Base-by-base conservation (phyloP, 2,329 filamentous ascomycete species). In the Phialophora expanda region DNA sequence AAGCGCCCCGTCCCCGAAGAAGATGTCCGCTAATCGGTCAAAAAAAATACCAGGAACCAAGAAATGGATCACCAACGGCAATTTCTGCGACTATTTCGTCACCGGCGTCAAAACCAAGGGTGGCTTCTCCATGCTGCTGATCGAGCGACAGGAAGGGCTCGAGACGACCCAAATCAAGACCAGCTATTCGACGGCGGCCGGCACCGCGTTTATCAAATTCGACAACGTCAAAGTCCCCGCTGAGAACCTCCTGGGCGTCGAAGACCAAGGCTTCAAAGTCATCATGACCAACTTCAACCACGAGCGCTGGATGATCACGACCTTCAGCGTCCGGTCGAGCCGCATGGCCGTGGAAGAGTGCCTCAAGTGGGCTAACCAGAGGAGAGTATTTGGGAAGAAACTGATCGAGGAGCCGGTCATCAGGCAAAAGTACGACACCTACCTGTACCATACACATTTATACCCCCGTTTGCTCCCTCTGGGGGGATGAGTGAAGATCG, bases 51-150 rank as follows among this genome's bases (percentile, higher is more conserved):
- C 64, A 90, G 90, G 95, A 55, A 89, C 87, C 79, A 99, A 99
- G 87, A 98, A 98, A 94, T 99, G 95, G 95, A 99, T 99, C 80
- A 98, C 95, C 70, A 99, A 99, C 85, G 88, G 88, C 67, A 89
- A 97, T 82, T 99, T 97, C 82, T 93, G 98, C 75, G 94, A 98
- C 65, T 99, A 98, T 76, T 94, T 94, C 75, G 98, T 97, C 81
- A 83, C 98, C 32, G 90, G 97, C 76, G 93, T 90, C 0, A 89
- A 87, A 81, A 93, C 94, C 81, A n/a, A 83, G 84, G 0, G 92
- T 2, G 89, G 86, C 0, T 81, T 92, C 72, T 74, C 92, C 0
- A 80, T 91, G 0, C 87, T 92, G 0, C 89, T 90, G 0, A 76
- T 92, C 11, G 88, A 90, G 67, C 80, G 82, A 53, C 78, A 88